Conservation (phyloP, 1,284 basidiomycete genomes). For the Ceratobasidium theobromae region DNA sequence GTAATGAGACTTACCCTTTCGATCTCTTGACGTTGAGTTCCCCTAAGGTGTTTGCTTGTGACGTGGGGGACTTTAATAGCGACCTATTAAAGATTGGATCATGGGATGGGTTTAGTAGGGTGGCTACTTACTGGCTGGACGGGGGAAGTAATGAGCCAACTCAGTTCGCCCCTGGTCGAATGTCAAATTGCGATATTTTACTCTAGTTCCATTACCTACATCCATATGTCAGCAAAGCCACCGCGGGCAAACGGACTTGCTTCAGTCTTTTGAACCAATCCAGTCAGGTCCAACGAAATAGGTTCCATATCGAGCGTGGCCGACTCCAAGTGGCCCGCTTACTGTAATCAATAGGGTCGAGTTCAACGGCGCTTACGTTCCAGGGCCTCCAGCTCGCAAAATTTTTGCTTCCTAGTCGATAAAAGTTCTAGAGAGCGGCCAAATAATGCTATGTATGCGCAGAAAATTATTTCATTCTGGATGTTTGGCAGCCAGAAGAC, state of each 20-base stretch:
- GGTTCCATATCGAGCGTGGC: conserved; percentile 17
- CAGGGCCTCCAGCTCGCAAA: not conserved
- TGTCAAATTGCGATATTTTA: not conserved
- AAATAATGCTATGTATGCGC: not conserved
- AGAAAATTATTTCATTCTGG: not conserved
- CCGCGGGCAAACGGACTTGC: conserved; percentile 12
- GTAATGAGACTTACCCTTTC: conserved; percentile 20
- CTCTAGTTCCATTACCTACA: not conserved
- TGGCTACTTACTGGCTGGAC: conserved; percentile 3
- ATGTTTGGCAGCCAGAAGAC: too few species aligned
- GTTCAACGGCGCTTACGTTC: too few species aligned
- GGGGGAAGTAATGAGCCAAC: conserved; percentile 7
- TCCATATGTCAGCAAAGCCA: conserved; percentile 26
- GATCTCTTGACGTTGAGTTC: conserved; percentile 19
- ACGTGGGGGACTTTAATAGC: conserved; percentile 27
- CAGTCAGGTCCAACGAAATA: conserved; percentile 13
- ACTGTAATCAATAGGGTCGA: too few species aligned
- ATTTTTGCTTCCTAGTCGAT: too few species aligned
- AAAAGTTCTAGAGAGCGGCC: not conserved
- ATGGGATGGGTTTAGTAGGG: not conserved
- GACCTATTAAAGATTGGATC: not conserved
- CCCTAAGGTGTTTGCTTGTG: conserved; percentile 24
- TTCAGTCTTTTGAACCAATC: conserved; percentile 6
- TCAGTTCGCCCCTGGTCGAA: not conserved
- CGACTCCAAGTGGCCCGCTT: too few species aligned